Evolutionary conservation across 2,329 filamentous ascomycete species (phyloP), one percentile per base, ranked within the genome.

Genomic region (Coniella lustricola): DNA sequence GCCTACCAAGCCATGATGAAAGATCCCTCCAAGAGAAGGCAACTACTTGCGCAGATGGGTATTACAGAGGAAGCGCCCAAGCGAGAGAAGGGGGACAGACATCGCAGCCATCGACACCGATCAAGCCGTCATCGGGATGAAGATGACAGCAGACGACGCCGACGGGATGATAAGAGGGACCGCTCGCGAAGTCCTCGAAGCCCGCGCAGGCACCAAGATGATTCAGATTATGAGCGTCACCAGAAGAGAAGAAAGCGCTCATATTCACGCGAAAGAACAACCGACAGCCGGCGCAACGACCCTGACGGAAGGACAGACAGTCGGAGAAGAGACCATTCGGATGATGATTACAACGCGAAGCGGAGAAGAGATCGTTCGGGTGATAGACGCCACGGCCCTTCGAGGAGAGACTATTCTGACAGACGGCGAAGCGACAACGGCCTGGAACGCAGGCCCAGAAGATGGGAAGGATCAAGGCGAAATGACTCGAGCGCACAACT

Each of bases 1-100:
- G 83, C 85, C 2, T 88, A 89, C 62, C 82, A 85, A 57, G 77
- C 82, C 8, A 84, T 89, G 79, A 90, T 87, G 80, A 87, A 83
- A 57, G 85, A 89, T 58, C 84, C 85, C 0, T 74, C 79, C 54
- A 82, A 78, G 68, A 74, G 84, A 54, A 73, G 77, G 51, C 80
- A 87, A 60, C 63, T 94, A 29, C 72, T 93, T 21, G 76, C 77
- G 0, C 74, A 77, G 9, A 81, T 82, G 66, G 80, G 80, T 0
- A 72, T 79, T 38, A 71, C 67, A 1, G 74, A 76, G 13, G 69
- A 73, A 4, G 68, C 63, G 43, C 47, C 62, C 5, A 63, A 65
- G 48, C 57, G 57, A 29, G 66, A 60, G 50, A 68, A 68, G 46
- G 72, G 75, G 37, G 72, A 72, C 52, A 72, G 66, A 42, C 68